Conservation (phyloP, 2,329 filamentous ascomycete species). For the Neofusicoccum parvum region DNA sequence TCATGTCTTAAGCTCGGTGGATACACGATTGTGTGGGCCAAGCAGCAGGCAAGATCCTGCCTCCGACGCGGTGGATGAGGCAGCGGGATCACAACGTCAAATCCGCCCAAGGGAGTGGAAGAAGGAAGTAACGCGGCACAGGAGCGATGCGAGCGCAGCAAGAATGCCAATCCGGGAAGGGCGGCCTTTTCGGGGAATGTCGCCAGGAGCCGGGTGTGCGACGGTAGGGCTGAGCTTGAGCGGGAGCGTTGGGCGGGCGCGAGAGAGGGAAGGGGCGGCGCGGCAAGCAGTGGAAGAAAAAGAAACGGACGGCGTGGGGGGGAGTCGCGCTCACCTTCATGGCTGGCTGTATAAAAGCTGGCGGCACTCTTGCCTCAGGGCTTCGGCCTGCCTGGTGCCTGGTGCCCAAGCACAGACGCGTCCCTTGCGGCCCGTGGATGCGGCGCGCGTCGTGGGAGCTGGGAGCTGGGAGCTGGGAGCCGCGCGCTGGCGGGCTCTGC, state of each 20-base stretch:
- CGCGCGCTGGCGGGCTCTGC: neutral
- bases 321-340: slow-evolving; percentile 8
- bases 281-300: neutral
- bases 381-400: neutral
- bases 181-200: slow-evolving; percentile 22
- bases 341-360: slow-evolving; percentile 19
- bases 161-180: slow-evolving; percentile 20
- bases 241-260: neutral
- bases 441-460: neutral
- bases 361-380: slow-evolving; percentile 9
- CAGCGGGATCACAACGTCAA: slow-evolving; percentile 13
- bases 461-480: neutral
- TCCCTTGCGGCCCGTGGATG: slow-evolving; percentile 20
- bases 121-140: slow-evolving; percentile 18
- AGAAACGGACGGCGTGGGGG: neutral
- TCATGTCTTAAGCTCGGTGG: slow-evolving; percentile 23
- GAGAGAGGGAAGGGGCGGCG: neutral
- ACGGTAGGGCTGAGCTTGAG: slow-evolving; percentile 22
- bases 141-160: slow-evolving; percentile 16
- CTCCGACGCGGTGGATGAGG: slow-evolving; percentile 9
- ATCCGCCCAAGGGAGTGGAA: slow-evolving; percentile 11
- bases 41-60: slow-evolving; percentile 20
- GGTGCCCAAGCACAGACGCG: slow-evolving; percentile 21
- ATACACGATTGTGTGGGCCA: slow-evolving; percentile 22
- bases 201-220: slow-evolving; percentile 19